Conservation (phyloP, 2,329 filamentous ascomycete species). For the Talaromyces sp. region DNA sequence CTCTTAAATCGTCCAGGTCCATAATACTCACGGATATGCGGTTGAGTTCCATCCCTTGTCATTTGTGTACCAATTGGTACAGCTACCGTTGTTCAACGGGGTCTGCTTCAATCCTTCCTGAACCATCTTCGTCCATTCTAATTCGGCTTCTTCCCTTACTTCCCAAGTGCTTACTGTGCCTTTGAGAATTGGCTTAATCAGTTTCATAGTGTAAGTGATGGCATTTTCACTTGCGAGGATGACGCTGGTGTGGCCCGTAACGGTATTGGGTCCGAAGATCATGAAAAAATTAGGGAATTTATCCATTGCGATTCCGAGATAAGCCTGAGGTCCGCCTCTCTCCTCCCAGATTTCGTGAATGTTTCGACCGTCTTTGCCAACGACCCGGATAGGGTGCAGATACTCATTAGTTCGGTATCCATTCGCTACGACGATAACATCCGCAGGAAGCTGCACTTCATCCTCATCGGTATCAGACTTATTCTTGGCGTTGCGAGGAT, state of each 20-base stretch:
- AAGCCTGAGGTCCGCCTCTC: constrained; percentile 58
- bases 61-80: constrained; percentile 48
- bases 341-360: constrained; percentile 54
- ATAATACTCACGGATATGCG: constrained; percentile 40
- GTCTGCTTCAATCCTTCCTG: constrained; percentile 43
- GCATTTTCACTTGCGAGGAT: constrained; percentile 58
- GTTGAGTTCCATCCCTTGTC: constrained; percentile 48
- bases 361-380: constrained; percentile 47
- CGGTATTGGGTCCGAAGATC: constrained; percentile 58
- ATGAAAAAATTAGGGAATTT: constrained; percentile 64
- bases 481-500: constrained; percentile 37
- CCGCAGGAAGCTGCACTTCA: constrained; percentile 48
- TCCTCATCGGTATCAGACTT: constrained; percentile 20
- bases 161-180: constrained; percentile 45
- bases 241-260: constrained; percentile 57
- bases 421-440: constrained; percentile 58
- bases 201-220: constrained; percentile 55
- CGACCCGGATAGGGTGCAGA: constrained; percentile 50
- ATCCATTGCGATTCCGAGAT: constrained; percentile 54
- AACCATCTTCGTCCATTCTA: constrained; percentile 44
- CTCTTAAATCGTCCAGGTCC: not conserved
- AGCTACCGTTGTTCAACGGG: constrained; percentile 46
- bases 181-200: constrained; percentile 51
- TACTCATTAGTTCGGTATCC: constrained; percentile 56
- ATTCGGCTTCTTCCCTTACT: constrained; percentile 46